Percentiles rank a stretch among this genome's conserved stretches.
These are phyloP conservation scores for Blastomyces percursus DNA, from an alignment of 2,329 filamentous ascomycete genomes.

Conservation along the genomic window DNA sequence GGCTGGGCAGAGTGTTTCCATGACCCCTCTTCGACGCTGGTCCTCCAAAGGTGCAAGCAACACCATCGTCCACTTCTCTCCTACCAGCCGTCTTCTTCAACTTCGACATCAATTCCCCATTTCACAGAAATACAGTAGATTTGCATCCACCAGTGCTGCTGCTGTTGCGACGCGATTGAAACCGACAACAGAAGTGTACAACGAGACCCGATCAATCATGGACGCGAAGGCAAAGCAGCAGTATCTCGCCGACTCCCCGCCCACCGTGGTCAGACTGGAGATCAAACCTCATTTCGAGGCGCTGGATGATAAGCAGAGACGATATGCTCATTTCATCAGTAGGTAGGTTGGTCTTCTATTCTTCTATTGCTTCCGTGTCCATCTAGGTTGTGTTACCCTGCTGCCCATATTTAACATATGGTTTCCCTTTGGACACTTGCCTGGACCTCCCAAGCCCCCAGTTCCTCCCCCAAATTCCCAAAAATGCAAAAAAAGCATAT, in stretches of 20 bases:
- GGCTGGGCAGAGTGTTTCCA: neutral
- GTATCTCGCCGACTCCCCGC: slow-evolving; percentile 84
- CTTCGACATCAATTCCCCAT: slow-evolving; percentile 19
- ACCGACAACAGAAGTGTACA: slow-evolving; percentile 1
- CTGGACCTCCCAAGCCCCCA: neutral
- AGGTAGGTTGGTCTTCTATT: slow-evolving; percentile 37
- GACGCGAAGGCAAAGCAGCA: slow-evolving; percentile 42
- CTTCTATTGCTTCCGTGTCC: neutral
- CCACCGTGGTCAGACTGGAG: slow-evolving; percentile 73
- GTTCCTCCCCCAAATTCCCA: neutral
- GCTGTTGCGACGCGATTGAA: slow-evolving; percentile 5
- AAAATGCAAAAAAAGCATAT: neutral
- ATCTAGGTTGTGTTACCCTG: neutral
- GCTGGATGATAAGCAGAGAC: slow-evolving; percentile 54
- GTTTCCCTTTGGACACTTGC: neutral
- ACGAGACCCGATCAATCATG: slow-evolving; percentile 22
- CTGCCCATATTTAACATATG: neutral
- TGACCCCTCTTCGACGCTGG: slow-evolving; percentile 15
- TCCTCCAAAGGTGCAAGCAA: slow-evolving; percentile 5
- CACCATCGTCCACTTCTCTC: neutral
- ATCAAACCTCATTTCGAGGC: slow-evolving; percentile 87
- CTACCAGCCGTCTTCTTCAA: slow-evolving; percentile 13
- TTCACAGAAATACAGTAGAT: neutral
- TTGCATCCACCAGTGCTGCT: slow-evolving; percentile 8
- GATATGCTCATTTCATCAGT: slow-evolving; percentile 85